Conservation (phyloP, 2,329 filamentous ascomycete genomes). For the Chaetoscypha palmicola region DNA sequence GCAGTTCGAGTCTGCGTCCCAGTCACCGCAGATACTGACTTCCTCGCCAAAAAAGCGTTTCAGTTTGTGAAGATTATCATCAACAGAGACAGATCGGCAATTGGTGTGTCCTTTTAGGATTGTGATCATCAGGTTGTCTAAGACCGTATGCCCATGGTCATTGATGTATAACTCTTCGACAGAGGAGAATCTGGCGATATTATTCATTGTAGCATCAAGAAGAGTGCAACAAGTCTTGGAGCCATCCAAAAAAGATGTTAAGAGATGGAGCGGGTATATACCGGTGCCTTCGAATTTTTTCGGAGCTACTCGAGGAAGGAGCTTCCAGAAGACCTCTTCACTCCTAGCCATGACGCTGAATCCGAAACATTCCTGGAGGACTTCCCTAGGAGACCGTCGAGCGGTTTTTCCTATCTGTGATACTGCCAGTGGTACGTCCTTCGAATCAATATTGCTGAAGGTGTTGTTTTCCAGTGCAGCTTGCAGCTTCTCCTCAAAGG, state of each 20-base stretch:
- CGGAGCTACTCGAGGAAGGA: conserved; percentile 1
- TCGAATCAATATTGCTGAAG: conserved; percentile 5
- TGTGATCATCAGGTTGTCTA: conserved; percentile 34
- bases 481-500: conserved; percentile 2
- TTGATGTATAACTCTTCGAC: conserved; percentile 23
- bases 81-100: conserved; percentile 22
- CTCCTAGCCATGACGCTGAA: conserved; percentile 27
- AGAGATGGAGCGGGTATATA: conserved; percentile 31
- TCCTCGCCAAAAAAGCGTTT: conserved; percentile 33
- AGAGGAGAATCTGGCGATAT: neutral
- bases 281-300: neutral
- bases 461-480: conserved; percentile 3
- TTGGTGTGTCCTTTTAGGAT: conserved; percentile 34
- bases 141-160: conserved; percentile 32
- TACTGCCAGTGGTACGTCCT: conserved; percentile 21
- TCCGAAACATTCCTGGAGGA: conserved; percentile 22
- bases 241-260: conserved; percentile 33
- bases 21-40: conserved; percentile 36
- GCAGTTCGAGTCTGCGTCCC: conserved; percentile 35
- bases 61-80: conserved; percentile 21
- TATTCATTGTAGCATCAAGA: conserved; percentile 6
- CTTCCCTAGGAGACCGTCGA: conserved; percentile 11
- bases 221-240: conserved; percentile 30
- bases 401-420: conserved; percentile 18
- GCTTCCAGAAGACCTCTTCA: conserved; percentile 10